These are phyloP conservation scores for Cunninghamia lanceolata DNA, from an alignment of 75 land plant genomes.

Conservation along the genomic window DNA sequence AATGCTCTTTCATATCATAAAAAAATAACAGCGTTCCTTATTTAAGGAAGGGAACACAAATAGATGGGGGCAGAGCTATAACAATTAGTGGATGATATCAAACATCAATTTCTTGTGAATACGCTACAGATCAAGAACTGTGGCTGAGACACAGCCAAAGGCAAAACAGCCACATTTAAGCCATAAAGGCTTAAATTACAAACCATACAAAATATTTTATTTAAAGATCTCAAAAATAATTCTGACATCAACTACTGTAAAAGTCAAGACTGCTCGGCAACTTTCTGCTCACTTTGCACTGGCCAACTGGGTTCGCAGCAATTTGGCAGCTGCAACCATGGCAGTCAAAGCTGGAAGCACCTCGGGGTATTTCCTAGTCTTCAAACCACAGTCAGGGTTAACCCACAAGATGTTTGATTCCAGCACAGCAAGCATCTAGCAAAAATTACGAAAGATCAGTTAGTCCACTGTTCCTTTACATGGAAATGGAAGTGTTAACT, in stretches of 20 bases:
- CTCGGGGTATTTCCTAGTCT: slow-evolving; percentile 78
- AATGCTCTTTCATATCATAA: not conserved
- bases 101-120: not conserved
- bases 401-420: slow-evolving; percentile 82
- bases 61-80: not conserved
- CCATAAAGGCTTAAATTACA: not conserved
- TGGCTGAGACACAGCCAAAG: not conserved
- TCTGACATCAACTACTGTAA: not conserved
- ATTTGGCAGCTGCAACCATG: slow-evolving; percentile 85
- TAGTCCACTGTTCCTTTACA: not conserved
- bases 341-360: slow-evolving; percentile 67
- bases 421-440: slow-evolving; percentile 70
- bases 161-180: not conserved
- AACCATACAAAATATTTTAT: not conserved
- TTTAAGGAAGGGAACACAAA: too few species aligned
- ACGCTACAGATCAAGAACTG: not conserved
- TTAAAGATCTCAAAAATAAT: not conserved
- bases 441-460: not conserved
- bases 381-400: slow-evolving; percentile 84
- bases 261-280: not conserved
- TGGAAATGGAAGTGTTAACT: not conserved
- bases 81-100: not conserved
- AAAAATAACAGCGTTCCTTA: not conserved
- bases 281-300: slow-evolving; percentile 42
- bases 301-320: slow-evolving; percentile 60